Evolutionary conservation across 1,284 basidiomycete species (phyloP).

Genomic region (Ustilago trichophora): DNA sequence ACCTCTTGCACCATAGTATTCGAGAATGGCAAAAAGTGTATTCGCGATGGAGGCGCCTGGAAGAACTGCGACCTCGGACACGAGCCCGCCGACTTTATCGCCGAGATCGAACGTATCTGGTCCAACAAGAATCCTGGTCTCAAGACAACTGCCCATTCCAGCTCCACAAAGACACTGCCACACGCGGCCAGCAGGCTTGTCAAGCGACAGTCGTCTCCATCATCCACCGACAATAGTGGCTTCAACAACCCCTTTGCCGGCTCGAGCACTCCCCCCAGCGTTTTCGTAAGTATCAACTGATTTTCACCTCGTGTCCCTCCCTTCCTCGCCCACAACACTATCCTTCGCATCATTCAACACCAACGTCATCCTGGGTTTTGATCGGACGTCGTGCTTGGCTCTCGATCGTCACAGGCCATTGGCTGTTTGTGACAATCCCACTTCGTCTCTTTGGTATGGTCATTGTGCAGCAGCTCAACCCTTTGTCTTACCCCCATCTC

Average conservation of each 20-base stretch:
- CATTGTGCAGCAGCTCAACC: conserved; percentile 11
- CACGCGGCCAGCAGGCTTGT: conserved; percentile 6
- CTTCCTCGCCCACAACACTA: no score
- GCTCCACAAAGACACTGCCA: conserved; percentile 1
- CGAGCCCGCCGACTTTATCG: conserved; percentile 47
- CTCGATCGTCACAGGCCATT: not conserved
- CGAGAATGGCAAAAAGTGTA: conserved; percentile 45
- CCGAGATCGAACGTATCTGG: conserved; percentile 52
- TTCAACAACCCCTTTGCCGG: conserved; percentile 20
- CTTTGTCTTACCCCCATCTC: conserved; percentile 1
- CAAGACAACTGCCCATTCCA: not conserved
- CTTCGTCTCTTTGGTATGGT: not conserved
- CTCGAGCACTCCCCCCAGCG: conserved; percentile 51
- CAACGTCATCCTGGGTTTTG: no score
- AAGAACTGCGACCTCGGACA: conserved; percentile 55
- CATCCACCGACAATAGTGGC: conserved; percentile 5
- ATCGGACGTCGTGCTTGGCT: no score
- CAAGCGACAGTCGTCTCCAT: conserved; percentile 30
- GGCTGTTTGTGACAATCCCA: not conserved
- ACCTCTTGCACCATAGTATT: conserved; percentile 51
- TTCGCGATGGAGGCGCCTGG: conserved; percentile 52
- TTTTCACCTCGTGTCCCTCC: not conserved
- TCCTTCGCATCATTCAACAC: no score
- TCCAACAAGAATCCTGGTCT: conserved; percentile 18
- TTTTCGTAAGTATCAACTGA: conserved; percentile 52